A percentile compares a stretch with the other conserved stretches of the same genome.
phyloP scores from a whole-genome alignment of 2,329 filamentous ascomycete genomes.

The Dactylella cylindrospora region DNA sequence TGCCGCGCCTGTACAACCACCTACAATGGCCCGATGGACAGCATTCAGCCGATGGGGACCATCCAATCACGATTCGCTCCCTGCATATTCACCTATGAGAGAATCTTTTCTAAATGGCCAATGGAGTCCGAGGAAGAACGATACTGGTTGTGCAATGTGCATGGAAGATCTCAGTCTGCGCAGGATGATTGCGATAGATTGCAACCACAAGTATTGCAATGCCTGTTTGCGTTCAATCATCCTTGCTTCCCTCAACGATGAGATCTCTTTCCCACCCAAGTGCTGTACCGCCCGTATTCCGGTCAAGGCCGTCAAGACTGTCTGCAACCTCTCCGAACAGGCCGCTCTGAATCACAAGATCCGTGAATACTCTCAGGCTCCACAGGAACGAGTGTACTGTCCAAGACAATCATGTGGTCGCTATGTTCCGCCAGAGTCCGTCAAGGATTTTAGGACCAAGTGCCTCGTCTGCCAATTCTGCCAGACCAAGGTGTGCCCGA shows the following conservation, averaged over 20 bases:
- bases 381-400: slow-evolving; percentile 33
- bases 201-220: slow-evolving; percentile 33
- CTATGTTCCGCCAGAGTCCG: slow-evolving; percentile 32
- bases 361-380: slow-evolving; percentile 33
- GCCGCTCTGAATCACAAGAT: slow-evolving; percentile 37
- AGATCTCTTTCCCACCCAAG: slow-evolving; percentile 39
- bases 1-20: no score
- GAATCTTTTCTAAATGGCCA: slow-evolving; percentile 26
- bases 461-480: slow-evolving; percentile 41
- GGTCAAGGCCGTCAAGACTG: slow-evolving; percentile 15
- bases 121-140: slow-evolving; percentile 27
- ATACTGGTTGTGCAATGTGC: slow-evolving; percentile 31
- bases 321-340: slow-evolving; percentile 37
- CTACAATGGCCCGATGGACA: slow-evolving; percentile 41
- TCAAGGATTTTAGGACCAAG: slow-evolving; percentile 39
- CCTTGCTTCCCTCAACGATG: slow-evolving; percentile 34
- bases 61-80: slow-evolving; percentile 29
- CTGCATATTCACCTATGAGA: slow-evolving; percentile 39
- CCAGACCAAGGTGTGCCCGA: slow-evolving; percentile 31
- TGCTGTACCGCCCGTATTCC: slow-evolving; percentile 39
- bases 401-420: slow-evolving; percentile 16
- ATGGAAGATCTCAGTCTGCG: slow-evolving; percentile 35
- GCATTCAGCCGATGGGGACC: slow-evolving; percentile 40
- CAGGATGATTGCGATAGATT: slow-evolving; percentile 30
- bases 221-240: slow-evolving; percentile 37